Evolutionary conservation across 75 land plant species (phyloP).

Genomic region (Sequoia sempervirens): DNA sequence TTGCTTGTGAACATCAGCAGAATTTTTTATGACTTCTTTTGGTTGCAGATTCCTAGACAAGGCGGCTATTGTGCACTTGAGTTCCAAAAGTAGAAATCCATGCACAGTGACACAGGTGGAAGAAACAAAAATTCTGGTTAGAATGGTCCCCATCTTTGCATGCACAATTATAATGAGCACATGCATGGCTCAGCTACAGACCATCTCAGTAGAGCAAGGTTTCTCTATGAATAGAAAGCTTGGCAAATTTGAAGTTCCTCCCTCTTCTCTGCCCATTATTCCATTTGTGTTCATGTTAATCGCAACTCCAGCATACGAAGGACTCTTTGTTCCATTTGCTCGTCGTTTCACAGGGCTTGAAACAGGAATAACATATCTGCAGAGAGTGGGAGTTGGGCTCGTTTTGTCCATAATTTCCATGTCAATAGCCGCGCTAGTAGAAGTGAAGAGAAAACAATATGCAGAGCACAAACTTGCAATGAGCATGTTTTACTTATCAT

Average conservation of each 20-base stretch:
- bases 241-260: constrained; percentile 18
- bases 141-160: constrained; percentile 60
- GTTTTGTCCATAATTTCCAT: constrained; percentile 41
- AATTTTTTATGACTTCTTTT: background rate
- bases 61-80: background rate
- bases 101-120: constrained; percentile 14
- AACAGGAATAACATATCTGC: constrained; percentile 33
- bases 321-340: constrained; percentile 26
- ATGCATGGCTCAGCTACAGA: constrained; percentile 21
- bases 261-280: constrained; percentile 22
- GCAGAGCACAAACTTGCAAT: constrained; percentile 1
- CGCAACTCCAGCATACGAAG: constrained; percentile 22
- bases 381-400: constrained; percentile 40
- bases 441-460: constrained; percentile 18
- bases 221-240: constrained; percentile 12
- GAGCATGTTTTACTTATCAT: constrained; percentile 19
- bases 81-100: background rate
- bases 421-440: constrained; percentile 33
- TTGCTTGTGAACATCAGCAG: no score
- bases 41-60: background rate
- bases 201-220: constrained; percentile 13
- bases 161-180: constrained; percentile 66
- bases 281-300: constrained; percentile 29
- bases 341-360: constrained; percentile 26
- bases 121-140: constrained; percentile 21